Base-by-base conservation (phyloP, 441 rosid genomes). In the Pelargonium cotyledonis region DNA sequence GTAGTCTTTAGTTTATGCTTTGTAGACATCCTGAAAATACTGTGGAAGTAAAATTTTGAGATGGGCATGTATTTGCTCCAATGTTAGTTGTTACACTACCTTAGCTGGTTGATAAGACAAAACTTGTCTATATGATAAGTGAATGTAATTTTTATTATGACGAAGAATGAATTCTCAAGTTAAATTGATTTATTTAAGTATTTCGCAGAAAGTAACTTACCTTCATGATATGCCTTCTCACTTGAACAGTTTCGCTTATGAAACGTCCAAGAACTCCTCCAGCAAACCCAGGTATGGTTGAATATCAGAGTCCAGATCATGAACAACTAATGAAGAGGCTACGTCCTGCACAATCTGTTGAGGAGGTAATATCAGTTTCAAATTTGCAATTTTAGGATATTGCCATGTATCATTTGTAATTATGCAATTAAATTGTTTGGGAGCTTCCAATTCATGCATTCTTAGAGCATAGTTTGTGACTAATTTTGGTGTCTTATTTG, bases 241-340 rank as follows among this genome's bases (percentile, higher is more conserved):
- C 70, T 63, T 68, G 66, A 76, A 67, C 78, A 80, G 84, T 85
- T 77, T 38, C 46, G 10, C 62, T 57, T 57, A 57, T 86, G 77
- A 89, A 89, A 72, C 86, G 86, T 62, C 96, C 96, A 38, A 76
- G 88, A 75, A 86, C 88, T 38, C 87, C 89, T 31, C 87, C 93
- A 49, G 70, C 85, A 75, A 89, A 80, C 80, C 75, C 85, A 15
- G 71, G 83, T 65, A 73, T 86, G 76, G 93, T 73, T 46, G 9
- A 89, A 71, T 88, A 88, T 73, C 93, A 88, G 73, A 84, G 88
- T 63, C 91, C 93, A 60, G 96, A 88, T 69, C 86, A 91, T 75
- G 93, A 89, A 68, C 86, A 78, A 69, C 81, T 84, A 41, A 53
- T 88, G 80, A 88, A 86, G 85, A 88, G 93, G 76, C 18, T 91